Evolutionary conservation across 2,329 filamentous ascomycete genomes (phyloP).

Genomic region (Epicoccum nigrum): DNA sequence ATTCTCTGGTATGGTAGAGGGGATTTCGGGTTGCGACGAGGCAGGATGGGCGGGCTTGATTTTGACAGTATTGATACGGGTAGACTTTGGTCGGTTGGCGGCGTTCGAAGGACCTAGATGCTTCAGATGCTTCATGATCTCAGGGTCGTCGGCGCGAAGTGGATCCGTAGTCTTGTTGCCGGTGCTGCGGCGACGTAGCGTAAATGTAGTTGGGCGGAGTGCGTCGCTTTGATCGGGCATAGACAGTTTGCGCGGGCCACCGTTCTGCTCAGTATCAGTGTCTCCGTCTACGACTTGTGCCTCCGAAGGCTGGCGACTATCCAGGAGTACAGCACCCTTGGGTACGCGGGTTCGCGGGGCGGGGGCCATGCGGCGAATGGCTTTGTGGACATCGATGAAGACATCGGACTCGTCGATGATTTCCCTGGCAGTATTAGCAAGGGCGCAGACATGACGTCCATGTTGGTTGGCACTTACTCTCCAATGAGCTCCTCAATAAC

Average conservation of each 20-base stretch:
- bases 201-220: slow-evolving; percentile 49
- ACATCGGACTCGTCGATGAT: slow-evolving; percentile 99
- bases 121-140: slow-evolving; percentile 65
- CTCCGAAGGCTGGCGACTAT: slow-evolving; percentile 40
- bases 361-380: slow-evolving; percentile 85
- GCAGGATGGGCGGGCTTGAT: slow-evolving; percentile 67
- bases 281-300: slow-evolving; percentile 24
- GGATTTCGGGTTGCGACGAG: slow-evolving; percentile 65
- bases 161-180: slow-evolving; percentile 45
- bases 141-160: slow-evolving; percentile 59
- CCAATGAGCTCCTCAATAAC: slow-evolving; percentile 98
- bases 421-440: slow-evolving; percentile 64
- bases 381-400: slow-evolving; percentile 97
- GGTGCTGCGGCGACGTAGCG: slow-evolving; percentile 55
- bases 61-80: slow-evolving; percentile 67
- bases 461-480: slow-evolving; percentile 82
- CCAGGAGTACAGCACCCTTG: slow-evolving; percentile 60
- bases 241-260: slow-evolving; percentile 36
- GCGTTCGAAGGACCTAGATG: slow-evolving; percentile 69
- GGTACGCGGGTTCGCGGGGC: slow-evolving; percentile 78
- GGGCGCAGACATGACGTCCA: background rate
- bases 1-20: slow-evolving; percentile 52
- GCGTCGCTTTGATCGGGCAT: slow-evolving; percentile 36
- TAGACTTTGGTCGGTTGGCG: slow-evolving; percentile 64
- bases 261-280: slow-evolving; percentile 26